Conservation (phyloP, 352 stramenopile species). For the Discostella stelligera region DNA sequence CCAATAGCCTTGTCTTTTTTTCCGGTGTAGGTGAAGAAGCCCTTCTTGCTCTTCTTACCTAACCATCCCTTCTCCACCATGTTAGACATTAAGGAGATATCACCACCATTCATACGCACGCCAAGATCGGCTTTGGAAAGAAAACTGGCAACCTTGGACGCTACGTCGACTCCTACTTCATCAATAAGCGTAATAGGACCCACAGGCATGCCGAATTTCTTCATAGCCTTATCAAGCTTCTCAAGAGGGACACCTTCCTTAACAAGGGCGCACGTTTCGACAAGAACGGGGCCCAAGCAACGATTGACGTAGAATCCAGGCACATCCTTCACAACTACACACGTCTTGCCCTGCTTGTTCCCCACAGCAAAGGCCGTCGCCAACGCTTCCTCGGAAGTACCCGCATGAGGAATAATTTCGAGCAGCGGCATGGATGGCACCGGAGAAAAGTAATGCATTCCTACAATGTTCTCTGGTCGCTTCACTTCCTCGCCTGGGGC, state of each 20-base stretch:
- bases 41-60: conserved; percentile 95
- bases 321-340: conserved; percentile 97
- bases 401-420: conserved; percentile 95
- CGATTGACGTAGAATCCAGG: conserved; percentile 99
- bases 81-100: conserved; percentile 87
- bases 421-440: conserved; percentile 97
- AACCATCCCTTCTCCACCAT: conserved; percentile 95
- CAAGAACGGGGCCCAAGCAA: conserved; percentile 92
- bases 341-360: conserved; percentile 96
- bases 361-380: conserved; percentile 92
- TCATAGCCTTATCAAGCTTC: conserved; percentile 92
- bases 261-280: conserved; percentile 88
- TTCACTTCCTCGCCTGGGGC: conserved; percentile 79
- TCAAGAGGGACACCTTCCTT: conserved; percentile 90
- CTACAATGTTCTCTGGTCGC: conserved; percentile 85
- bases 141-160: conserved; percentile 90
- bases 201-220: conserved; percentile 95
- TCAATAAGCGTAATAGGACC: conserved; percentile 95
- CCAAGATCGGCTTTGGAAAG: conserved; percentile 91
- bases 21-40: conserved; percentile 95
- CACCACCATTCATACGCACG: conserved; percentile 91
- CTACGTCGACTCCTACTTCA: conserved; percentile 97
- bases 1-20: conserved; percentile 84
- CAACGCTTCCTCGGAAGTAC: conserved; percentile 87
- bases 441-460: conserved; percentile 99